These are phyloP conservation scores for Pleurotus cornucopiae DNA, from an alignment of 768 basidiomycete species.

Conservation along the genomic window DNA sequence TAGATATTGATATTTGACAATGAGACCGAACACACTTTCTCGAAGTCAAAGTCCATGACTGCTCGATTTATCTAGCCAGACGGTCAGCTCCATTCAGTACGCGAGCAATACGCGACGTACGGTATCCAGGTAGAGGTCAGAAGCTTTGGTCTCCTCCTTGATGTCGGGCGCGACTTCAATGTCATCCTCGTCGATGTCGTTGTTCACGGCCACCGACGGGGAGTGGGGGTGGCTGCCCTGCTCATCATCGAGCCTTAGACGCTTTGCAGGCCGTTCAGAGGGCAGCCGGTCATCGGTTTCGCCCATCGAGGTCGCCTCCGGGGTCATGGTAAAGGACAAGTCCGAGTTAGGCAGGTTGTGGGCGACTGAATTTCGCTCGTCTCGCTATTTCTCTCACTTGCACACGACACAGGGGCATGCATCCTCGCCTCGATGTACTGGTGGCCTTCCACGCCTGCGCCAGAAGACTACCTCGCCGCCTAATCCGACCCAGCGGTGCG, in stretches of 20 bases:
- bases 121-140: conserved; percentile 93
- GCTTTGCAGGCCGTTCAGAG: conserved; percentile 8
- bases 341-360: background rate
- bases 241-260: conserved; percentile 11
- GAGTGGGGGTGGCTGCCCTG: conserved; percentile 7
- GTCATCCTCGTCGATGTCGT: conserved; percentile 28
- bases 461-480: no score
- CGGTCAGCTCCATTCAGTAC: background rate
- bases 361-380: background rate
- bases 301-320: background rate
- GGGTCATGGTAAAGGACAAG: conserved; percentile 2
- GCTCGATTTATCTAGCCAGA: conserved; percentile 76
- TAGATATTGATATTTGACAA: conserved; percentile 97
- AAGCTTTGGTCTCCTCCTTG: conserved; percentile 42
- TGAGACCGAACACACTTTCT: conserved; percentile 97
- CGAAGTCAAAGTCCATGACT: conserved; percentile 96
- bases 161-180: conserved; percentile 22
- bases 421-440: background rate
- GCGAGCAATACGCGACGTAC: conserved; percentile 38
- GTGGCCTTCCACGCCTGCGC: background rate
- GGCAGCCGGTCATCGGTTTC: background rate
- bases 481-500: background rate
- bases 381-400: background rate
- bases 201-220: background rate
- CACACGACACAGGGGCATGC: background rate